phyloP scores from a whole-genome alignment of 2,329 filamentous ascomycete genomes.

The Fusarium goolgardi region DNA sequence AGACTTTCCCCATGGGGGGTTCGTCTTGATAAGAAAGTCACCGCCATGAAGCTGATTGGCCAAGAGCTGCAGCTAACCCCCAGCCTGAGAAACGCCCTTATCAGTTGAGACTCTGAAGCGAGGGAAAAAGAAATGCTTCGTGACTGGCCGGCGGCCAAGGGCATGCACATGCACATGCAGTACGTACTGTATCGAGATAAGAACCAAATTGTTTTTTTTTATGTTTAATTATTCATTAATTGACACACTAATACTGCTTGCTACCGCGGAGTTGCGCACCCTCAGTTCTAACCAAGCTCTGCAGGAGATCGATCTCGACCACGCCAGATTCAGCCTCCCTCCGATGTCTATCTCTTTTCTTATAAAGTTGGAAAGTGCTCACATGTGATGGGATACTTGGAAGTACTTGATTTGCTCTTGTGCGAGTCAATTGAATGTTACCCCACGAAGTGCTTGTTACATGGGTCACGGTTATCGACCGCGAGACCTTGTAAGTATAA shows the following conservation, averaged over 20 bases:
- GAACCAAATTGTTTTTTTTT: not conserved
- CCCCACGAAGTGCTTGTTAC: not conserved
- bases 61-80: not conserved
- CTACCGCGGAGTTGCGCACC: constrained; percentile 22
- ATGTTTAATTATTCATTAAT: constrained; percentile 25
- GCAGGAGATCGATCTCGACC: not conserved
- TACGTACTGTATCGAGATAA: constrained; percentile 23
- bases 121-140: constrained; percentile 6
- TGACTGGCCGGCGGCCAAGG: constrained; percentile 23
- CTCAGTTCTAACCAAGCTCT: not conserved
- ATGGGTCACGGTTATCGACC: not conserved
- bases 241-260: constrained; percentile 8
- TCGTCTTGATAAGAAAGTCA: constrained; percentile 13
- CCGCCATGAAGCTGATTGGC: constrained; percentile 5
- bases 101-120: constrained; percentile 1
- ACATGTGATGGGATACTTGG: not conserved
- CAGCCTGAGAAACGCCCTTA: constrained; percentile 14
- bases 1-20: constrained; percentile 11
- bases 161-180: not conserved
- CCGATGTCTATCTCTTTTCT: not conserved
- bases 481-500: not conserved
- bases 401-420: not conserved
- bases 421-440: constrained; percentile 1
- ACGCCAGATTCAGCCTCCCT: not conserved
- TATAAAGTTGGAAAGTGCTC: fast-evolving